These are phyloP conservation scores for Calonectria honghensis DNA, from an alignment of 2,329 filamentous ascomycete genomes.

Conservation along the genomic window DNA sequence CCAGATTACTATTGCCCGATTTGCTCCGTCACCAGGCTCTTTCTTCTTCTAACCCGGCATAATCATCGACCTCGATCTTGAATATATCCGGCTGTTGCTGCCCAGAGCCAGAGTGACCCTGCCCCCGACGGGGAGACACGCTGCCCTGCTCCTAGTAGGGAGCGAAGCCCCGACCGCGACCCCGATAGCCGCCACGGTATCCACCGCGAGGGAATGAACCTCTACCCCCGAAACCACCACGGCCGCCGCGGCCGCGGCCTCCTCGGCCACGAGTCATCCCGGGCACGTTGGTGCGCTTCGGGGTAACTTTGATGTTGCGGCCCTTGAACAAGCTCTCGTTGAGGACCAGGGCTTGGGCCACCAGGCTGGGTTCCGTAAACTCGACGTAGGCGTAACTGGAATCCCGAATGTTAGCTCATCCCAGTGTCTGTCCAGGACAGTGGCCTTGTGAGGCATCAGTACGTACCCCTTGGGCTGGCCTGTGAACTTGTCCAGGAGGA, in stretches of 20 bases:
- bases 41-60: conserved; percentile 42
- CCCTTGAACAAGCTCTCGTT: conserved; percentile 98
- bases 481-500: conserved; percentile 97
- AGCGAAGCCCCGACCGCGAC: conserved; percentile 77
- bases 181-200: conserved; percentile 75
- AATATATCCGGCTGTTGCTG: conserved; percentile 48
- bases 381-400: conserved; percentile 97
- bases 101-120: conserved; percentile 43
- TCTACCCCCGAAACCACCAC: conserved; percentile 71
- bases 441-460: background rate
- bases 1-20: conserved; percentile 14
- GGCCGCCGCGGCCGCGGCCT: conserved; percentile 72
- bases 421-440: background rate
- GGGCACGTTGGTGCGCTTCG: conserved; percentile 97
- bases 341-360: conserved; percentile 93
- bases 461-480: conserved; percentile 98
- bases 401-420: conserved; percentile 42
- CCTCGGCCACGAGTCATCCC: conserved; percentile 92
- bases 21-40: background rate
- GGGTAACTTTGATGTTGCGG: conserved; percentile 93
- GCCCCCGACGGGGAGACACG: conserved; percentile 44
- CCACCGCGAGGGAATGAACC: conserved; percentile 69
- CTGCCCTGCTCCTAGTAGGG: conserved; percentile 75
- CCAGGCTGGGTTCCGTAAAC: conserved; percentile 94
- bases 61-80: conserved; percentile 54